Percentiles rank a stretch among this genome's conserved stretches.
These are phyloP conservation scores for Pseudozyma hubeiensis DNA, from an alignment of 1,284 basidiomycete genomes.

Conservation along the genomic window DNA sequence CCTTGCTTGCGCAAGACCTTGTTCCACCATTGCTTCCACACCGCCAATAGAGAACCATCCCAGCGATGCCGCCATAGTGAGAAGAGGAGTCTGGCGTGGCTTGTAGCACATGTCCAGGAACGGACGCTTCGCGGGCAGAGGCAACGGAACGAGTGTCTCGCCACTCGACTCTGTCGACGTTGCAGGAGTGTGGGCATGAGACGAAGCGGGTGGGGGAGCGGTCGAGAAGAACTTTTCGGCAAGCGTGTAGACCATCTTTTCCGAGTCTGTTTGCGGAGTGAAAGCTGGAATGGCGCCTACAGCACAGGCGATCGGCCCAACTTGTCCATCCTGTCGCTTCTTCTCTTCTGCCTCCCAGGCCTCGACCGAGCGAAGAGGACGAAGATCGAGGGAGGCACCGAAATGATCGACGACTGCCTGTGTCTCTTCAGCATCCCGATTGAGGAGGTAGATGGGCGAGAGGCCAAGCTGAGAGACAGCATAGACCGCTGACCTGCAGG, in stretches of 20 bases:
- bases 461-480: slow-evolving; percentile 45
- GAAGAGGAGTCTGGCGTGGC: slow-evolving; percentile 66
- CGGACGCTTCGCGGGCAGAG: slow-evolving; percentile 53
- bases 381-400: slow-evolving; percentile 37
- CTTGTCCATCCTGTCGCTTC: slow-evolving; percentile 32
- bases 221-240: slow-evolving; percentile 52
- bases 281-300: slow-evolving; percentile 67
- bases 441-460: slow-evolving; percentile 53
- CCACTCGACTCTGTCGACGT: too few relatives aligned
- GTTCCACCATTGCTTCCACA: slow-evolving; percentile 69
- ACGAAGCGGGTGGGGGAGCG: too few relatives aligned
- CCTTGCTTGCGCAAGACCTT: slow-evolving; percentile 68
- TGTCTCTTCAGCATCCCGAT: slow-evolving; percentile 47
- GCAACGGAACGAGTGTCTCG: slow-evolving; percentile 20
- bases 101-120: slow-evolving; percentile 70
- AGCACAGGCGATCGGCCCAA: slow-evolving; percentile 39
- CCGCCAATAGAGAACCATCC: slow-evolving; percentile 64
- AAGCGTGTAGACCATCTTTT: slow-evolving; percentile 64
- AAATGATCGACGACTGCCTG: slow-evolving; percentile 49
- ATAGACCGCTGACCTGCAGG: slow-evolving; percentile 52
- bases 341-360: slow-evolving; percentile 34
- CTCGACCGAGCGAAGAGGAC: slow-evolving; percentile 37
- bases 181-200: too few relatives aligned
- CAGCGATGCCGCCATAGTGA: slow-evolving; percentile 50
- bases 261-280: slow-evolving; percentile 55